Base-by-base conservation (phyloP, 768 basidiomycete species). In the Leccinum boreale region DNA sequence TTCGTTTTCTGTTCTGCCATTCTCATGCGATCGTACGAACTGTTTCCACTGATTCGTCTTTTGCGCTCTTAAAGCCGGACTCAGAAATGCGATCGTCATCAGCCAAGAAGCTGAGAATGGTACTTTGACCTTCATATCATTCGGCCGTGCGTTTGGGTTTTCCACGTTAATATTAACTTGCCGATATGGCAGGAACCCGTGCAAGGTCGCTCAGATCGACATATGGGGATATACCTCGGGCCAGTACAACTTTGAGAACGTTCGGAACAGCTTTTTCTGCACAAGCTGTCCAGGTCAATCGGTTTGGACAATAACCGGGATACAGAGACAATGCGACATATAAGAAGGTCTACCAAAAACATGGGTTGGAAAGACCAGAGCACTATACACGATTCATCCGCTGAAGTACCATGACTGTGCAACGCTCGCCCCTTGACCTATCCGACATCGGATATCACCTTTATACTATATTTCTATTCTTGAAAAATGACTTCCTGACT, bases 401-500 rank as follows among this genome's bases (percentile, higher is more conserved):
- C 46, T 46, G 28, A 39, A 52, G 51, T 3, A 58, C n/a, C 46
- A 67, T 67, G 65, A 67, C 60, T 23, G 65, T 62, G 3, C 58
- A 62, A 29, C 59, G 52, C 26, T 55, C 52, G 4, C 12, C 11
- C 9, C 33, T 58, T 14, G 15, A 45, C 23, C 24, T 58, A 31
- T 52, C 53, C 24, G 50, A 65, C 4, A 55, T 66, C 28, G 17
- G 5, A 31, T 69, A 62, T 42, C 61, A 70, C 29, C 52, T 71
- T 15, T 68, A 65, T 42, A 71, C 66, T 9, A 12, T 70, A 14
- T 76, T 72, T 57, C 72, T 78, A 44, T 80, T 80, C 70, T 77
- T 74, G 21, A 76, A 75, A 61, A 77, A 78, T 12, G 81, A 81
- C 57, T 73, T 79, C 60, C 73, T 76, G 51, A 80, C 79, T 1